Evolutionary conservation across 108 stramenopile genomes (phyloP), one percentile per base, ranked within the genome.

Genomic region (Fragilaria crotonensis): DNA sequence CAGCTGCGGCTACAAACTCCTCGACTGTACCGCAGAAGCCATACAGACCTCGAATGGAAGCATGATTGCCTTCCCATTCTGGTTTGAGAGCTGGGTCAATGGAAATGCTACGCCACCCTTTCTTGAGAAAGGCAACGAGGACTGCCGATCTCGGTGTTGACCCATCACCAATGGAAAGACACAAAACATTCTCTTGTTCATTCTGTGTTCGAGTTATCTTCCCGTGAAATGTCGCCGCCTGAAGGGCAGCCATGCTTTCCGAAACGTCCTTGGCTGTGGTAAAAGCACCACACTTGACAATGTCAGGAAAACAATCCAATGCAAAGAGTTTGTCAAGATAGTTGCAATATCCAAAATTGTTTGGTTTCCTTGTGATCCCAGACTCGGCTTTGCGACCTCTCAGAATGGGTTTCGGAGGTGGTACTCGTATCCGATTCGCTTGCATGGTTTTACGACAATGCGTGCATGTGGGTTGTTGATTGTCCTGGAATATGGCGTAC

Each of bases 291-390:
- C 70, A 23, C 0, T 48, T 9, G 1, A 72, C 78, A 19, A 79
- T 68, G 33, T 75, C 71, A 0, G 63, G 46, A 52, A 76, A 79
- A 47, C 78, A 79, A 0, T 72, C 52, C 71, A 75, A 59, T 17
- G 59, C 48, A 51, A 79, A 76, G 18, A 79, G 30, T 23, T 61
- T 55, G 36, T 78, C 77, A 2, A 78, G 25, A 29, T 78, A 78
- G 59, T 74, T 54, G 47, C 77, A 74, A 45, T 74, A 73, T 17
- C 77, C 77, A 53, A 62, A 71, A 36, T 78, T 78, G 57, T 78
- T 78, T 0, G 77, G 77, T 44, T 71, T 22, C 44, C 70, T 41
- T n/a, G 31, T 48, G 1, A 71, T 58, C 3, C 74, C 71, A 33
- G 66, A 72, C 0, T 72, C 71, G 26, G 60, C 51, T n/a, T 54